A percentile compares a stretch with the other conserved stretches of the same genome.
phyloP scores from a whole-genome alignment of 805 yeast genomes.

The Lipomyces yamanashiensis region DNA sequence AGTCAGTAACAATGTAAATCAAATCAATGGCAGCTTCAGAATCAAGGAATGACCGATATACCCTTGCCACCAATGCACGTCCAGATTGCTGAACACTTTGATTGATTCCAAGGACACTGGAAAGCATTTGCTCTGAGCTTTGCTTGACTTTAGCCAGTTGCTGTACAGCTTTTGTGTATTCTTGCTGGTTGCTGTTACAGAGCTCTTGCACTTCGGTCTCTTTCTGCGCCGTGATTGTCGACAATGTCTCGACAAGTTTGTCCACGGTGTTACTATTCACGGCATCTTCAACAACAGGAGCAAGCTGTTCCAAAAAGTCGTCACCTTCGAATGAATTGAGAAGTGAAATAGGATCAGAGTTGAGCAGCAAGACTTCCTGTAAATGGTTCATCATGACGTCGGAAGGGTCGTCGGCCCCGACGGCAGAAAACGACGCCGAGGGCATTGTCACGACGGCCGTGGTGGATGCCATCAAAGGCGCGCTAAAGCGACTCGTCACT shows the following conservation, averaged over 20 bases:
- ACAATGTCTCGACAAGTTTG: conserved; percentile 60
- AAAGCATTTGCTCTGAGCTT: conserved; percentile 60
- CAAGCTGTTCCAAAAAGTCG: conserved; percentile 77
- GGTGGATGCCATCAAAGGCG: conserved; percentile 6
- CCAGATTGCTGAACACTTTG: conserved; percentile 67
- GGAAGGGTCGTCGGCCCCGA: conserved; percentile 9
- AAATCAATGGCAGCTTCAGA: conserved; percentile 2
- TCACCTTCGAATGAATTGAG: conserved; percentile 45
- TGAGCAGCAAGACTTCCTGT: conserved; percentile 37
- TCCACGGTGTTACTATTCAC: conserved; percentile 59
- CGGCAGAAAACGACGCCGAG: conserved; percentile 9
- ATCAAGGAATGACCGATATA: conserved; percentile 21
- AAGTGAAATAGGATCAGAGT: conserved; percentile 37
- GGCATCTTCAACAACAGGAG: conserved; percentile 72
- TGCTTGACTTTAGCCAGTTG: conserved; percentile 65
- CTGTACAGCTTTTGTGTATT: conserved; percentile 55
- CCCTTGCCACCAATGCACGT: conserved; percentile 57
- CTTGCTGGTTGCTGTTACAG: conserved; percentile 65
- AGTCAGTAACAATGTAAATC: neutral
- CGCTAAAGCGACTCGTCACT: neutral
- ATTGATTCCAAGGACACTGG: conserved; percentile 62
- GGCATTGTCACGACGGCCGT: conserved; percentile 4
- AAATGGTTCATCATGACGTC: conserved; percentile 31
- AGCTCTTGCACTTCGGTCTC: conserved; percentile 66
- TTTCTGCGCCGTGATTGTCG: conserved; percentile 60